Evolutionary conservation across 768 basidiomycete genomes (phyloP).

Genomic region (Auricularia sp.): DNA sequence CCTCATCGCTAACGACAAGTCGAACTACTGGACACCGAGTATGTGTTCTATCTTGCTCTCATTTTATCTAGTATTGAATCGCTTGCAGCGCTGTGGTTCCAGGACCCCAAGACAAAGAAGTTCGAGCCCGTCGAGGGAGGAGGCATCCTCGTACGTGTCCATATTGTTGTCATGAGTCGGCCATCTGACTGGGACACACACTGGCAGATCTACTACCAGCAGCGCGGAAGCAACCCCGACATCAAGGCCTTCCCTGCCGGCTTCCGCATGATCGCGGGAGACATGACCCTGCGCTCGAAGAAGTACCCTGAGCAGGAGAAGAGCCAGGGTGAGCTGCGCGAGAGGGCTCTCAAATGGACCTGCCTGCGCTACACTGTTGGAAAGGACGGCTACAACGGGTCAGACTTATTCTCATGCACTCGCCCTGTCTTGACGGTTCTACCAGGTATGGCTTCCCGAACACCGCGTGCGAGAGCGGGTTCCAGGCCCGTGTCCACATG

Average conservation of each 20-base stretch:
- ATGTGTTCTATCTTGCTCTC: neutral
- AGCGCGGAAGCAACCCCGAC: slow-evolving; percentile 1
- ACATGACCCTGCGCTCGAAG: neutral
- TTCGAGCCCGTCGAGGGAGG: neutral
- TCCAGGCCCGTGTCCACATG: slow-evolving; percentile 23
- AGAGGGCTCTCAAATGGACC: slow-evolving; percentile 28
- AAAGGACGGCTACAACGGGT: slow-evolving; percentile 10
- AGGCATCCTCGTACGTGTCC: neutral
- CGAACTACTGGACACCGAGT: neutral
- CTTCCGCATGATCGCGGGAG: slow-evolving; percentile 6
- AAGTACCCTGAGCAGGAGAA: neutral
- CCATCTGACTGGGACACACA: neutral
- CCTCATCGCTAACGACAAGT: neutral
- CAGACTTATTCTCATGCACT: neutral
- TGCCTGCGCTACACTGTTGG: slow-evolving; percentile 30
- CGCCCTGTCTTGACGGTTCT: too few species aligned
- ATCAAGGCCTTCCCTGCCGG: slow-evolving; percentile 4
- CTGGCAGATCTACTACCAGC: slow-evolving; percentile 2
- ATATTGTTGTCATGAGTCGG: neutral
- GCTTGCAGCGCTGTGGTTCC: neutral
- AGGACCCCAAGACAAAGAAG: neutral
- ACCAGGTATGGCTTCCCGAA: neutral
- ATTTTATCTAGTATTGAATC: neutral
- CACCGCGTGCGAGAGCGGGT: slow-evolving; percentile 17
- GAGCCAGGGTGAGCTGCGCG: slow-evolving; percentile 6